Conservation (phyloP, 2,329 filamentous ascomycete species). For the Nothophaeocryptopus gaeumannii region DNA sequence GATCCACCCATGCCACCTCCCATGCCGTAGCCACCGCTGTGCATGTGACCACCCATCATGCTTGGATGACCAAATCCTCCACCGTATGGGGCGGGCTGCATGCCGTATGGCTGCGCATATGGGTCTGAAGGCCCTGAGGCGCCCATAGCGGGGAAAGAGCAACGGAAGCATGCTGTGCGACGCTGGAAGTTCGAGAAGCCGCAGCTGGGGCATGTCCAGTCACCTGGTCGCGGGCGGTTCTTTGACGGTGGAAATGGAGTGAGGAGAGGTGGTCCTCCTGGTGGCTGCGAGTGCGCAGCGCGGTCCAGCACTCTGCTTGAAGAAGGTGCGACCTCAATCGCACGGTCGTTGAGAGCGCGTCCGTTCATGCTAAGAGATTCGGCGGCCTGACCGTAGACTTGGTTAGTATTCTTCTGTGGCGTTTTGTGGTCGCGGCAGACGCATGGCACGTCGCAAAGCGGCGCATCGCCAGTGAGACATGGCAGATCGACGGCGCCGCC, state of each 20-base stretch:
- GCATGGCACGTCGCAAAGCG: constrained; percentile 15
- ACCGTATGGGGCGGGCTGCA: constrained; percentile 39
- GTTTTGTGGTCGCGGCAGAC: constrained; percentile 9
- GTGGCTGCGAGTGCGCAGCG: constrained; percentile 64
- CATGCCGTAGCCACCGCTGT: constrained; percentile 45
- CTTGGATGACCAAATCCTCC: constrained; percentile 60
- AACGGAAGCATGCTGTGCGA: constrained; percentile 96
- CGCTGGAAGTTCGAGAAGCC: constrained; percentile 99
- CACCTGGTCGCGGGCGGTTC: constrained; percentile 92
- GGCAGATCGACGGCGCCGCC: constrained; percentile 8
- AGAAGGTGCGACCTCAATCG: constrained; percentile 96
- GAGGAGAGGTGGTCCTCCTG: constrained; percentile 59
- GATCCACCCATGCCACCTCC: constrained; percentile 59
- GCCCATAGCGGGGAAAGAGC: constrained; percentile 94
- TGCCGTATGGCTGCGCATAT: constrained; percentile 42
- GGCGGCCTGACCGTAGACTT: constrained; percentile 63
- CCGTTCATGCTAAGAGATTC: constrained; percentile 99
- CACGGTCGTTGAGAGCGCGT: constrained; percentile 95
- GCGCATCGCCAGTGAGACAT: constrained; percentile 15
- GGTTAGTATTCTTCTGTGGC: constrained; percentile 12
- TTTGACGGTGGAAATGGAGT: constrained; percentile 98
- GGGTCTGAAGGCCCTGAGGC: constrained; percentile 68
- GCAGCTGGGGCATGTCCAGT: constrained; percentile 98
- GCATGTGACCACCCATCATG: constrained; percentile 69
- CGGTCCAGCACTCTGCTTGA: constrained; percentile 95